A percentile compares a stretch with the other conserved stretches of the same genome.
Conservation (phyloP, 2,329 filamentous ascomycete species). For the Fusarium humuli region DNA sequence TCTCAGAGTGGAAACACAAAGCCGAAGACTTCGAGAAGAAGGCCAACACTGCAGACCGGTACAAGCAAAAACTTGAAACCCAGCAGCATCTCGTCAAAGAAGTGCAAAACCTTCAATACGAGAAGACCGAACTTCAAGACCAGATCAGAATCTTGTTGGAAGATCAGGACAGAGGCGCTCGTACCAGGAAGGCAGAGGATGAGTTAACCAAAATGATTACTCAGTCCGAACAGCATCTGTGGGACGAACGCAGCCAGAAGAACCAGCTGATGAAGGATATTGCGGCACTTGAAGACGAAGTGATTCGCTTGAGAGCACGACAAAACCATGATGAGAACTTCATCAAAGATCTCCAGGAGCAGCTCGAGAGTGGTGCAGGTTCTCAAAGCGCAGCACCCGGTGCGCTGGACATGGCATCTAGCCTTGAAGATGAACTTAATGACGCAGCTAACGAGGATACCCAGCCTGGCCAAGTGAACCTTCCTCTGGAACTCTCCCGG, state of each 20-base stretch:
- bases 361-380: conserved; percentile 57
- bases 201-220: conserved; percentile 57
- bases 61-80: conserved; percentile 71
- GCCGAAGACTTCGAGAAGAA: conserved; percentile 70
- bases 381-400: conserved; percentile 37
- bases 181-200: conserved; percentile 53
- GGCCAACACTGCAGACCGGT: conserved; percentile 71
- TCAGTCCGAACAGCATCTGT: conserved; percentile 56
- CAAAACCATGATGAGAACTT: conserved; percentile 64
- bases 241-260: conserved; percentile 60
- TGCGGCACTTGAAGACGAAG: conserved; percentile 59
- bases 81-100: conserved; percentile 67
- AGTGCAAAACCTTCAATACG: conserved; percentile 65
- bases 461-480: conserved; percentile 49
- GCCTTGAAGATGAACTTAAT: conserved; percentile 71
- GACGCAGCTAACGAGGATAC: conserved; percentile 56
- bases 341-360: conserved; percentile 70
- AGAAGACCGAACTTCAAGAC: conserved; percentile 65
- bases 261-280: conserved; percentile 60
- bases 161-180: conserved; percentile 51
- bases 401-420: conserved; percentile 50
- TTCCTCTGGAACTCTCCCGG: conserved; percentile 66
- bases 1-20: conserved; percentile 68
- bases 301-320: conserved; percentile 60
- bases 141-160: conserved; percentile 56